A percentile compares a stretch with the other conserved stretches of the same genome.
These are phyloP conservation scores for Acer saccharum DNA, from an alignment of 345 rosid species.

Conservation along the genomic window DNA sequence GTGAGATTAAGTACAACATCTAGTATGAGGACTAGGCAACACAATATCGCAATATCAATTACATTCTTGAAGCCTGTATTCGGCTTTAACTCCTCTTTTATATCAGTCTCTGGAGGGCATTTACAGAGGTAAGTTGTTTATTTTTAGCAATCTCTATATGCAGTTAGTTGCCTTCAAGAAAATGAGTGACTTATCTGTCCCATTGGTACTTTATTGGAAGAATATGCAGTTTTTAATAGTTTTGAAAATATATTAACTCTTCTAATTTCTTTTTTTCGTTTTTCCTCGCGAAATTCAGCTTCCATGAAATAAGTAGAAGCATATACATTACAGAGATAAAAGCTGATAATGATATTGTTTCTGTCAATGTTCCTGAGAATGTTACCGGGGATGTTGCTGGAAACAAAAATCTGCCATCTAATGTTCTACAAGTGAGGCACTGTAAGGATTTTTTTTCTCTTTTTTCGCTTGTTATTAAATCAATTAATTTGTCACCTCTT, in stretches of 20 bases:
- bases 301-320: constrained; percentile 66
- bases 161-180: not conserved
- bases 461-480: not conserved
- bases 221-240: not conserved
- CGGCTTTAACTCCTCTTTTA: constrained; percentile 75
- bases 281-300: constrained; percentile 45
- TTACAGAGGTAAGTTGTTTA: constrained; percentile 67
- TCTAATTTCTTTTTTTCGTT: constrained; percentile 12
- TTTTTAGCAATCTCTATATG: constrained; percentile 6
- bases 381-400: constrained; percentile 86
- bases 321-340: constrained; percentile 59
- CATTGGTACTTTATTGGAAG: not conserved
- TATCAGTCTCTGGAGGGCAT: constrained; percentile 77
- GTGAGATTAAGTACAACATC: constrained; percentile 75
- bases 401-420: constrained; percentile 73
- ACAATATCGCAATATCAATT: constrained; percentile 54
- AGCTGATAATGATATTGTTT: constrained; percentile 47
- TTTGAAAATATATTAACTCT: constrained; percentile 5
- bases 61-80: constrained; percentile 83
- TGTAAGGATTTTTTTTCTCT: constrained; percentile 48
- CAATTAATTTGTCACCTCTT: not conserved
- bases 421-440: constrained; percentile 72
- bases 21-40: constrained; percentile 64
- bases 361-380: constrained; percentile 73
- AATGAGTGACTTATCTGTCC: not conserved